Percentiles rank a stretch among this genome's conserved stretches.
Evolutionary conservation across 495 filamentous ascomycete genomes (phyloP).

Genomic region (Trichocladium antarcticum): DNA sequence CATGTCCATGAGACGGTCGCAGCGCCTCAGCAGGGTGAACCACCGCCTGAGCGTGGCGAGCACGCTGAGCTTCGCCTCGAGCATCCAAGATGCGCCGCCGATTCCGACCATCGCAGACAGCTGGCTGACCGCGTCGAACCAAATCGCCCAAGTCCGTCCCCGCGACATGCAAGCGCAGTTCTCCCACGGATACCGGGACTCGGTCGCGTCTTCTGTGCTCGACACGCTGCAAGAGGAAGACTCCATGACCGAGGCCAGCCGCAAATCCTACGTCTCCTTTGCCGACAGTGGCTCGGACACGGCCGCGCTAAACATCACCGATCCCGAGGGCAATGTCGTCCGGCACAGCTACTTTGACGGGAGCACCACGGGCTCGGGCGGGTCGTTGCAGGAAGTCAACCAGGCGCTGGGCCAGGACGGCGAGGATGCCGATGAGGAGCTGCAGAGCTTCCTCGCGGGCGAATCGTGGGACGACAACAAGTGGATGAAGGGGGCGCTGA

Average conservation of each 20-base stretch:
- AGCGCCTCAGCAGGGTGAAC: constrained; percentile 78
- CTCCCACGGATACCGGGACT: constrained; percentile 60
- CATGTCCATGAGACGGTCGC: constrained; percentile 79
- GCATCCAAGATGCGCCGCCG: constrained; percentile 76
- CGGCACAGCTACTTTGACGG: constrained; percentile 79
- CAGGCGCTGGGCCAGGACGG: constrained; percentile 73
- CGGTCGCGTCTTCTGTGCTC: constrained; percentile 74
- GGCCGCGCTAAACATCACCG: constrained; percentile 52
- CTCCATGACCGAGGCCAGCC: constrained; percentile 80
- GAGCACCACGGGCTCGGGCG: constrained; percentile 55
- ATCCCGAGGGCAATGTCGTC: constrained; percentile 57
- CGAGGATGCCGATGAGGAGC: constrained; percentile 70
- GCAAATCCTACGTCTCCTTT: constrained; percentile 95
- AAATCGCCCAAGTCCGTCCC: constrained; percentile 39
- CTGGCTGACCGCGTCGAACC: constrained; percentile 61
- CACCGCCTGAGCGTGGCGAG: constrained; percentile 88
- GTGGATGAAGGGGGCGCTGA: constrained; percentile 98
- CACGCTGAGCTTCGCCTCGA: constrained; percentile 85
- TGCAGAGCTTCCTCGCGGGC: constrained; percentile 72
- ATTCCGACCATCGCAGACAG: constrained; percentile 93
- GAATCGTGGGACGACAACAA: constrained; percentile 91
- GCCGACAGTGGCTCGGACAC: constrained; percentile 64
- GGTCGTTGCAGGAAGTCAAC: constrained; percentile 42
- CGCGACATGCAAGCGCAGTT: constrained; percentile 27
- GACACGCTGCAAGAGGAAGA: constrained; percentile 76